These are phyloP conservation scores for Penstemon eatonii DNA, from an alignment of 257 asterid species.

Conservation along the genomic window DNA sequence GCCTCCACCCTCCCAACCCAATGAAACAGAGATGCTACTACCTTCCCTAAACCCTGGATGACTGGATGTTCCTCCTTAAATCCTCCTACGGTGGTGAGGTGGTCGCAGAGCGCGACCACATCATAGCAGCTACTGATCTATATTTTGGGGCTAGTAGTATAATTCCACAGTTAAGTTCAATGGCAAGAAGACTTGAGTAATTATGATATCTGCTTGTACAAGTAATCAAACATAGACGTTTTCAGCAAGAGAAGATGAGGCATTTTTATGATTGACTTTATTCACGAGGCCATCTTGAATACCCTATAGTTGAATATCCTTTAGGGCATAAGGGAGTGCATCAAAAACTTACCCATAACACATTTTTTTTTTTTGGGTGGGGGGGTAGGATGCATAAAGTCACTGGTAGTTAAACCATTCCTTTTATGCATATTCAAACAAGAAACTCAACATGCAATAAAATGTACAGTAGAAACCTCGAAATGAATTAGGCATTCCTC, in stretches of 20 bases:
- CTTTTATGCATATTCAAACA: constrained; percentile 18
- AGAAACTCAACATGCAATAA: not conserved
- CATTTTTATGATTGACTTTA: constrained; percentile 3
- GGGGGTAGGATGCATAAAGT: not conserved
- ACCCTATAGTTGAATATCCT: constrained; percentile 1
- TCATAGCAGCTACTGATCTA: not conserved
- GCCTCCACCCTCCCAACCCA: not conserved
- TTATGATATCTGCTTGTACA: not conserved
- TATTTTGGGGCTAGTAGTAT: constrained; percentile 10
- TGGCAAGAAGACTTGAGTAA: constrained; percentile 1
- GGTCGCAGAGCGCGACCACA: not conserved
- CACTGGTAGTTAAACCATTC: not conserved
- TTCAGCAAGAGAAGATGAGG: not conserved
- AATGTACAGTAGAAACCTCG: constrained; percentile 54
- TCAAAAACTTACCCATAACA: not conserved
- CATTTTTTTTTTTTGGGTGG: too few relatives aligned
- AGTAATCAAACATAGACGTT: not conserved
- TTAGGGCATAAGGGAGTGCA: not conserved
- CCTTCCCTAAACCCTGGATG: not conserved
- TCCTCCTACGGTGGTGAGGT: not conserved
- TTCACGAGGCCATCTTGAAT: constrained; percentile 7
- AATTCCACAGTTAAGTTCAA: constrained; percentile 2
- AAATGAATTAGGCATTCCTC: constrained; percentile 91
- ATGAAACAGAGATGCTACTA: not conserved
- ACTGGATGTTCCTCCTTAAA: not conserved